Evolutionary conservation across 257 asterid genomes (phyloP), one percentile per base, ranked within the genome.

Genomic region (Solanum lignicaule): DNA sequence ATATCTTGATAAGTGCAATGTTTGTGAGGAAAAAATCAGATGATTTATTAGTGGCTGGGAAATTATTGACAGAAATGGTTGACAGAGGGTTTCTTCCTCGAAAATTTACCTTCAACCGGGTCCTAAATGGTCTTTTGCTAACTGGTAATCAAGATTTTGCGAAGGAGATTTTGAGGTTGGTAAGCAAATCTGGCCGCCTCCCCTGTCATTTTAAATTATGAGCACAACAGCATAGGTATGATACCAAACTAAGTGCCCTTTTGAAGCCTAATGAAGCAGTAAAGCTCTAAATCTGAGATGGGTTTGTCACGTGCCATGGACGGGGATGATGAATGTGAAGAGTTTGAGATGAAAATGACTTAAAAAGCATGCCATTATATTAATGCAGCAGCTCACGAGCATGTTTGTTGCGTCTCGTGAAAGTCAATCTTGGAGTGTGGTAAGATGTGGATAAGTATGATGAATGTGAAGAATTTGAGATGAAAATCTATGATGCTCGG

Each of bases 101-200:
- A 41, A 95, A 87, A 74, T 93, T 94, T 89, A 97, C 94, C 48
- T 92, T 95, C 89, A 95, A 97, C 88, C 92, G 98, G 52, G 96
- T 97, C 29, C 88, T 95, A 41, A 95, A 95, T 83, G 99, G 99
- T 83, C 99, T 95, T 88, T 89, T 95, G 92, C 90, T 97, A 60
- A 95, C 99, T 36, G 99, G 99, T 82, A 97, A 95, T 90, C 99
- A 97, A 92, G 93, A 84, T 5, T 92, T 93, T 88, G 98, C 98
- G 0, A 95, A 90, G 83, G 94, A 95, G 91, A 95, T 97, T 85
- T 89, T 97, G 92, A 91, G 95, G 87, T 41, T 90, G 89, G 93
- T 91, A 87, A 93, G 95, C 91, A 89, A 87, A 90, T 85, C 85
- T 88, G 94, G 98, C 33, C 86, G 91, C 48, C 89, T 97, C 91